Evolutionary conservation across 306 rosid genomes (phyloP).

Genomic region (Arachis hypogaea): DNA sequence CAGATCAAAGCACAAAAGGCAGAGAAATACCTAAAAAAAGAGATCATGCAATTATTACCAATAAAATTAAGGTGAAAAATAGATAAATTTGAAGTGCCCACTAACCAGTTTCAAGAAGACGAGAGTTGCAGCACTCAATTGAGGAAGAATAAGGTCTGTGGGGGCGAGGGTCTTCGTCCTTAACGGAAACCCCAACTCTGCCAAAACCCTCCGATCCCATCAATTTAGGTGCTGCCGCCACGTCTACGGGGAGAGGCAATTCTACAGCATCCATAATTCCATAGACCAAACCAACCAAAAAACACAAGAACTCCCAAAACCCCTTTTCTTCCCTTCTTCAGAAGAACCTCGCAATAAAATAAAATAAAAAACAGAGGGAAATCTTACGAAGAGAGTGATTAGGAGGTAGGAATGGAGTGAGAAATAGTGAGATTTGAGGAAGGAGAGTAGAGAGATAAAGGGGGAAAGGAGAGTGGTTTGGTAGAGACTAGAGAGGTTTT

Average conservation of each 20-base stretch:
- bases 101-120: constrained; percentile 47
- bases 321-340: not conserved
- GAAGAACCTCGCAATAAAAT: constrained; percentile 5
- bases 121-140: constrained; percentile 46
- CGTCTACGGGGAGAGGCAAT: constrained; percentile 56
- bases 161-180: constrained; percentile 49
- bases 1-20: constrained; percentile 24
- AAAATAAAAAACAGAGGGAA: constrained; percentile 28
- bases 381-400: constrained; percentile 9
- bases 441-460: constrained; percentile 21
- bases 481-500: constrained; percentile 40
- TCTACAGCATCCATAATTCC: constrained; percentile 75
- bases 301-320: constrained; percentile 29
- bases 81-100: not conserved
- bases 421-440: constrained; percentile 16
- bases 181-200: constrained; percentile 50
- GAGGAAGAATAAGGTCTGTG: constrained; percentile 40
- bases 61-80: not conserved
- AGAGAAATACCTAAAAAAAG: constrained; percentile 2
- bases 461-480: constrained; percentile 42
- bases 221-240: constrained; percentile 53
- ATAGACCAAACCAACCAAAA: constrained; percentile 38
- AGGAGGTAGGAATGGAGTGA: not conserved
- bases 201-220: constrained; percentile 64
- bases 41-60: not conserved